Conservation (phyloP, 2,329 filamentous ascomycete species). For the Dothideomycetes sp. region DNA sequence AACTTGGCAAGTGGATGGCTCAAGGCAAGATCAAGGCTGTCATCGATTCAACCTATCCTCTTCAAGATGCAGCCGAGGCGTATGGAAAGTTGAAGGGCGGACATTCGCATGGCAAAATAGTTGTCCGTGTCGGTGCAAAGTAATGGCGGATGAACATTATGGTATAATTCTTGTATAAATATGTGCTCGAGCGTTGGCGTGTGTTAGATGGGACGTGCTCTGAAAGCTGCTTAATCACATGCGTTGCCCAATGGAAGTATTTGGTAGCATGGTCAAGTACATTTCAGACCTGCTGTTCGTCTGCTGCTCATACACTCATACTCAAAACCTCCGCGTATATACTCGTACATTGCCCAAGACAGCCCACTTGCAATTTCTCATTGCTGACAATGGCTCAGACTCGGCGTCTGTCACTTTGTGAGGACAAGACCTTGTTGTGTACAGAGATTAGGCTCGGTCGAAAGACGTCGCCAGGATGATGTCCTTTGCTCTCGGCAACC, state of each 20-base stretch:
- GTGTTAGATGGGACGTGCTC: too few relatives aligned
- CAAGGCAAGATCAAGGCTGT: slow-evolving; percentile 50
- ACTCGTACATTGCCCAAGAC: slow-evolving; percentile 6
- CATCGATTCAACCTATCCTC: slow-evolving; percentile 47
- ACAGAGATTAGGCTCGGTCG: not conserved
- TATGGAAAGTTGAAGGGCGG: slow-evolving; percentile 50
- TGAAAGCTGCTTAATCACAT: too few relatives aligned
- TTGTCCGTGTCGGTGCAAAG: slow-evolving; percentile 28
- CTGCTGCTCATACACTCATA: too few relatives aligned
- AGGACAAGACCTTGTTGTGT: too few relatives aligned
- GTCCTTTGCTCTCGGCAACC: not conserved
- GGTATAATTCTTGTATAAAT: too few relatives aligned
- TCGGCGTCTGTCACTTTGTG: not conserved
- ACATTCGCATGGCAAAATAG: slow-evolving; percentile 50
- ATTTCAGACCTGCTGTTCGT: too few relatives aligned
- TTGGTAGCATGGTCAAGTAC: too few relatives aligned
- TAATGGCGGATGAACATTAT: too few relatives aligned
- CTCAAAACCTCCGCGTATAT: slow-evolving; percentile 12
- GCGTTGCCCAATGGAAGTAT: too few relatives aligned
- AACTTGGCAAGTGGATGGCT: slow-evolving; percentile 46
- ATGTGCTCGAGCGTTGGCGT: too few relatives aligned
- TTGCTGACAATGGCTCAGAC: slow-evolving; percentile 1
- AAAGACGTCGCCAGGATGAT: not conserved
- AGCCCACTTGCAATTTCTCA: slow-evolving; percentile 5
- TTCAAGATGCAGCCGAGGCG: slow-evolving; percentile 48